Evolutionary conservation across 352 stramenopile genomes (phyloP), one percentile per base, ranked within the genome.

Genomic region (Blastocystis sp.): DNA sequence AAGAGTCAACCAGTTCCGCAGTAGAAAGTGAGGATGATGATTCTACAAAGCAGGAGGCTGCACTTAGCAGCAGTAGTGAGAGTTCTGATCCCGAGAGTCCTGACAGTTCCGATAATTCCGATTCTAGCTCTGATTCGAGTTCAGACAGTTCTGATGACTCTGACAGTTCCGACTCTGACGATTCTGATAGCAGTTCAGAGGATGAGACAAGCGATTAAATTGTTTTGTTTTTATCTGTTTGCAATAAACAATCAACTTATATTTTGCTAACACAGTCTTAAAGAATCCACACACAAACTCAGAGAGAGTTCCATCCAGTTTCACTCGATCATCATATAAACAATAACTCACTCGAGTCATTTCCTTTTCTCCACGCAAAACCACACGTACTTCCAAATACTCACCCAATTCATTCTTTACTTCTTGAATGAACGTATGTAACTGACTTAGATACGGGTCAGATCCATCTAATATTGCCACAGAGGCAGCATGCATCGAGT

Each of bases 231-330:
- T 62, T 5, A 27, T 40, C 4, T 81, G 40, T 81, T 81, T 81
- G 66, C 37, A 81, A 81, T 44, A 81, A 60, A 81, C 37, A 81
- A 4, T 44, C 7, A 19, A 81, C 24, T 56, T 53, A 27, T 81
- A 81, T 35, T 81, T 81, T 17, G 15, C 27, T 56, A 81, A 64
- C 51, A 81, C 70, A 7, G 24, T 60, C 27, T 81, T 81, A 44
- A 81, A 81, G 48, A 81, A 81, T 24, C 51, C 53, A 62, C 70
- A 81, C 24, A 81, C 70, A 64, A 81, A 81, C 53, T 81, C 70
- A 17, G 70, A 81, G 9, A 81, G 42, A 40, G 44, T 62, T 51
- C 35, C 37, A 40, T 81, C 70, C 37, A 62, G 15, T 42, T 51
- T 44, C 15, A 81, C 51, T 22, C 70, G 70, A 64, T 81, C 70